Conservation (phyloP, 179 eudicot genomes). For the Heliamphora pulchella region DNA sequence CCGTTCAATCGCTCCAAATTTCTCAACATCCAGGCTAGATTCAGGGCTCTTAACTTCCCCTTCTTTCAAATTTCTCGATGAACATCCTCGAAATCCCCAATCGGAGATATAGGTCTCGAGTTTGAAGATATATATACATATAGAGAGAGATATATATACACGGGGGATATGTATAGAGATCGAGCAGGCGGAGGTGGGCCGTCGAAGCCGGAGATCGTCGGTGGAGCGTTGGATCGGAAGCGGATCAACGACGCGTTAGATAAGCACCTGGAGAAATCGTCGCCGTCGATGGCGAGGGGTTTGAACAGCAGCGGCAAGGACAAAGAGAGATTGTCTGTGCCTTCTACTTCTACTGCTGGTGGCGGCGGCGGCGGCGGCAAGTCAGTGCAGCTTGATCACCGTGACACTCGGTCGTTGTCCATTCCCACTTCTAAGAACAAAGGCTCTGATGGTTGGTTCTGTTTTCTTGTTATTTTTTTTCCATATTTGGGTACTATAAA, state of each 20-base stretch:
- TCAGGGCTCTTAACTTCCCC: neutral
- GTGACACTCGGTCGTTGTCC: conserved; percentile 25
- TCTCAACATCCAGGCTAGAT: neutral
- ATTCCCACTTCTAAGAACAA: conserved; percentile 25
- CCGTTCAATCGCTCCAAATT: neutral
- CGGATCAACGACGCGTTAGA: conserved; percentile 56
- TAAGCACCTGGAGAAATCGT: conserved; percentile 50
- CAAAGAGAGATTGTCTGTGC: conserved; percentile 31
- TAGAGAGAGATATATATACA: neutral
- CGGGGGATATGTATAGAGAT: conserved; percentile 30
- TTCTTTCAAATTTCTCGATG: neutral
- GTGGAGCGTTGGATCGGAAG: conserved; percentile 42
- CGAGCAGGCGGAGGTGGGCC: conserved; percentile 33
- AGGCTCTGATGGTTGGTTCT: conserved; percentile 46
- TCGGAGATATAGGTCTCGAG: conserved; percentile 6
- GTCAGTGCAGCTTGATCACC: conserved; percentile 20
- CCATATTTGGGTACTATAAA: too few species aligned
- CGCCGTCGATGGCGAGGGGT: conserved; percentile 56
- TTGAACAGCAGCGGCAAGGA: conserved; percentile 28
- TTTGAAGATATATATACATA: neutral
- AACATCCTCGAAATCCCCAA: neutral
- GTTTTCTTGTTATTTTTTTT: neutral
- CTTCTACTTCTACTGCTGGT: conserved; percentile 33
- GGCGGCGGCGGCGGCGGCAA: neutral
- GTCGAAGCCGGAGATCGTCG: conserved; percentile 32